phyloP scores from a whole-genome alignment of 2,329 filamentous ascomycete genomes.

The Scleromitrula shiraiana region DNA sequence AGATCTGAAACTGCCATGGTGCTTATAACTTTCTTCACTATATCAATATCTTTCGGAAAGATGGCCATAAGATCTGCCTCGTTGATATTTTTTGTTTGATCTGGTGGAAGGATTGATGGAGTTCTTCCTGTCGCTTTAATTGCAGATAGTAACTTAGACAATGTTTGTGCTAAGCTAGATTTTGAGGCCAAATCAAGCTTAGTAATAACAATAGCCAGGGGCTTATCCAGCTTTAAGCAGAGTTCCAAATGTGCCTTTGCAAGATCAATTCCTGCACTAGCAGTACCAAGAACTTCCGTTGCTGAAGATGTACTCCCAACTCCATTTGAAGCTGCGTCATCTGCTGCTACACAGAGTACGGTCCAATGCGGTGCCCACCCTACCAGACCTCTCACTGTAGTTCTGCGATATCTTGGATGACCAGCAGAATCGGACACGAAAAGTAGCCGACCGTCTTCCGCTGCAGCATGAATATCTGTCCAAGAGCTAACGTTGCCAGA shows the following conservation, averaged over 20 bases:
- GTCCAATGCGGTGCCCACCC: constrained; percentile 97
- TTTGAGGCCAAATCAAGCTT: constrained; percentile 84
- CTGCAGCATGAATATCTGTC: constrained; percentile 83
- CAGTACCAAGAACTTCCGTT: constrained; percentile 43
- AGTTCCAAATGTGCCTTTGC: constrained; percentile 75
- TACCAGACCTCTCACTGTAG: constrained; percentile 80
- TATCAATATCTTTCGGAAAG: constrained; percentile 45
- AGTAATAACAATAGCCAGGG: constrained; percentile 76
- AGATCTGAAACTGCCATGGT: constrained; percentile 36
- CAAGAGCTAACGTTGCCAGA: constrained; percentile 83
- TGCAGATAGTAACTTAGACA: constrained; percentile 66
- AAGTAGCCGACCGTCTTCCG: constrained; percentile 66
- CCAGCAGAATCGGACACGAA: constrained; percentile 91
- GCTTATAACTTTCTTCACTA: constrained; percentile 49
- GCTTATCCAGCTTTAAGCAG: constrained; percentile 71
- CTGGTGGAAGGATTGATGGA: constrained; percentile 63
- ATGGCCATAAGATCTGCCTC: constrained; percentile 48
- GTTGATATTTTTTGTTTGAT: constrained; percentile 40
- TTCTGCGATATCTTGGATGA: constrained; percentile 80
- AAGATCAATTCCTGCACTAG: constrained; percentile 56
- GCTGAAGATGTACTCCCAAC: constrained; percentile 38
- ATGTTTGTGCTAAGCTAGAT: constrained; percentile 56
- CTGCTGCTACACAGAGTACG: constrained; percentile 76
- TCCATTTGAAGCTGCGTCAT: constrained; percentile 43
- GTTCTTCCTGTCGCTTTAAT: constrained; percentile 68